These are phyloP conservation scores for Candida parachauliodes DNA, from an alignment of 805 yeast species.

Conservation along the genomic window DNA sequence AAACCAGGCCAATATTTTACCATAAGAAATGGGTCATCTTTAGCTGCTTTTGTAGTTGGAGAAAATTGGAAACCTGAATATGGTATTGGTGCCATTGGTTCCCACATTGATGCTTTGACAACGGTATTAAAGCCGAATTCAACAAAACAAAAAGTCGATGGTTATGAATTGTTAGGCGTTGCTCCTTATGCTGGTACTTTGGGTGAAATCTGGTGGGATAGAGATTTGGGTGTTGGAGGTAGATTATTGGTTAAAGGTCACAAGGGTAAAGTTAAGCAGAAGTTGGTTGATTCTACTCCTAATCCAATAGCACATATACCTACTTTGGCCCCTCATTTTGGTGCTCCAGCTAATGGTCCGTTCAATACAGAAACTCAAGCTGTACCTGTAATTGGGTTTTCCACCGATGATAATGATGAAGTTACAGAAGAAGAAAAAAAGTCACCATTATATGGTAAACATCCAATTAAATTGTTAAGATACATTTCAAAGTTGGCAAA, in stretches of 20 bases:
- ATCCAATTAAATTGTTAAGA: constrained; percentile 63
- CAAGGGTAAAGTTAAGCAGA: constrained; percentile 33
- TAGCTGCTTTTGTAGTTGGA: constrained; percentile 72
- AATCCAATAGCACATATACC: constrained; percentile 79
- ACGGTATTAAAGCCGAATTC: constrained; percentile 71
- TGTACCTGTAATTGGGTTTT: constrained; percentile 72
- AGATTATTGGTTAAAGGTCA: constrained; percentile 51
- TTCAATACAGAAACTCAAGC: constrained; percentile 75
- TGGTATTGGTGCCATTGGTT: constrained; percentile 68
- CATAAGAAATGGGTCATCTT: constrained; percentile 61
- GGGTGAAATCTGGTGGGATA: constrained; percentile 68
- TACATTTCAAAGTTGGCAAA: constrained; percentile 61
- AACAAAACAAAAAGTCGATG: constrained; percentile 57
- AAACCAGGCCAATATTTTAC: constrained; percentile 62
- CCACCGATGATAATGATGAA: constrained; percentile 35
- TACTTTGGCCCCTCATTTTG: constrained; percentile 84
- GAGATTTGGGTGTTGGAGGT: constrained; percentile 86
- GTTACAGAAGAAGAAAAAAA: constrained; percentile 57
- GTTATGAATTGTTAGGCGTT: constrained; percentile 74
- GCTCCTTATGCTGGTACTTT: constrained; percentile 81
- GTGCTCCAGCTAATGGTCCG: constrained; percentile 62
- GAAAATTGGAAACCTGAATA: constrained; percentile 57
- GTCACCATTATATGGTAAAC: constrained; percentile 67
- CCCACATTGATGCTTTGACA: constrained; percentile 74
- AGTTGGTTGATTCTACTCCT: constrained; percentile 56